phyloP scores from a whole-genome alignment of 805 yeast genomes.

The Saccharomycodes ludwigii region DNA sequence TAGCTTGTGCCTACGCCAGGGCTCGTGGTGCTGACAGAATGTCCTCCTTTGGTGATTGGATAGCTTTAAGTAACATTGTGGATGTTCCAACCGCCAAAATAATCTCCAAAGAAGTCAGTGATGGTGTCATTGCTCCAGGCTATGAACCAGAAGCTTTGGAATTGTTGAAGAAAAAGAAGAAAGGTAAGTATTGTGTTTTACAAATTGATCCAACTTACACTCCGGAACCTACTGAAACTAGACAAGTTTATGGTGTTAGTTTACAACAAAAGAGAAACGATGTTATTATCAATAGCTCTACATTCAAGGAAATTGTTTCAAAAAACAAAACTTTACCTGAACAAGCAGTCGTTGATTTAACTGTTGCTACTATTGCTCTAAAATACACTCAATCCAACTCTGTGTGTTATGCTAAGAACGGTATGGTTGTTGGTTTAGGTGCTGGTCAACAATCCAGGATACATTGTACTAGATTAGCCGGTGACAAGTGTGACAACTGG shows the following conservation, averaged over 20 bases:
- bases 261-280: slow-evolving; percentile 96
- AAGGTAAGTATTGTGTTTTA: slow-evolving; percentile 92
- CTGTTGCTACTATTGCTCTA: slow-evolving; percentile 94
- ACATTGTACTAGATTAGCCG: slow-evolving; percentile 98
- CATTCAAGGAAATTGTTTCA: slow-evolving; percentile 87
- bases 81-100: slow-evolving; percentile 94
- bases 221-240: slow-evolving; percentile 71
- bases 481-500: slow-evolving; percentile 99
- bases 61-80: slow-evolving; percentile 92
- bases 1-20: slow-evolving; percentile 97
- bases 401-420: slow-evolving; percentile 95
- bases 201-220: slow-evolving; percentile 91
- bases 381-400: slow-evolving; percentile 98
- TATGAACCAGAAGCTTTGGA: slow-evolving; percentile 86
- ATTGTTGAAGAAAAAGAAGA: slow-evolving; percentile 82
- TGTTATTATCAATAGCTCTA: slow-evolving; percentile 81
- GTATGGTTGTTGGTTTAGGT: slow-evolving; percentile 98
- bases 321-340: slow-evolving; percentile 77
- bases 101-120: slow-evolving; percentile 94
- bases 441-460: slow-evolving; percentile 99
- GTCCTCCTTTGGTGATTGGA: slow-evolving; percentile 98
- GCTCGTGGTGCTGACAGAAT: slow-evolving; percentile 99
- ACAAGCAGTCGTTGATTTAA: slow-evolving; percentile 85
- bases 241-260: slow-evolving; percentile 93
- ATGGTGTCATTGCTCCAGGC: slow-evolving; percentile 98